Evolutionary conservation across 495 filamentous ascomycete species (phyloP).

Genomic region (Penicillium alfredii): DNA sequence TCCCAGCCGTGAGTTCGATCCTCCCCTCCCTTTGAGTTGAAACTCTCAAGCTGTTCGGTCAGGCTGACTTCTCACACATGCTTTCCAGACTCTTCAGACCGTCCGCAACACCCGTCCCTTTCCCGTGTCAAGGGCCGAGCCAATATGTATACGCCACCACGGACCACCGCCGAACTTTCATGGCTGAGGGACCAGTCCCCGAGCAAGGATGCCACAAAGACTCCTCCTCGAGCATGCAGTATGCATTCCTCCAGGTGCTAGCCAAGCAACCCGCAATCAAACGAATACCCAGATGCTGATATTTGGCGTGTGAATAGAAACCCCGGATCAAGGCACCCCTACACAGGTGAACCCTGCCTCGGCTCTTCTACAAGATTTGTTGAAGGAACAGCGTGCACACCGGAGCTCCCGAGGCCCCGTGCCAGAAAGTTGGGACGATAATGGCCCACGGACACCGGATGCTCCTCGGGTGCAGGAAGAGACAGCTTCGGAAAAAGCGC

Average conservation of each 20-base stretch:
- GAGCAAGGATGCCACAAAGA: slow-evolving; percentile 11
- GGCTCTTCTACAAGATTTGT: slow-evolving; percentile 38
- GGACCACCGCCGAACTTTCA: slow-evolving; percentile 25
- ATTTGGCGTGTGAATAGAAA: slow-evolving; percentile 14
- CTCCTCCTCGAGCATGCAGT: slow-evolving; percentile 19
- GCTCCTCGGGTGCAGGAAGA: slow-evolving; percentile 29
- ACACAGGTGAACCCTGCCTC: slow-evolving; percentile 42
- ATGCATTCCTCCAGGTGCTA: slow-evolving; percentile 1
- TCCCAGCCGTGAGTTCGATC: slow-evolving; percentile 22
- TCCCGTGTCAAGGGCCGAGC: slow-evolving; percentile 32
- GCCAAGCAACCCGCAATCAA: neutral
- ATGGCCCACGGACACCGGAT: slow-evolving; percentile 26
- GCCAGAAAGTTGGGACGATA: slow-evolving; percentile 22
- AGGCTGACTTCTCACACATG: slow-evolving; percentile 7
- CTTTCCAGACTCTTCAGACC: slow-evolving; percentile 18
- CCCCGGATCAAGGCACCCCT: slow-evolving; percentile 23
- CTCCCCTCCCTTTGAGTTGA: slow-evolving; percentile 1
- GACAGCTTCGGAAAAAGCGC: slow-evolving; percentile 32
- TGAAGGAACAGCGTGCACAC: slow-evolving; percentile 44
- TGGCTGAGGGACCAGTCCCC: slow-evolving; percentile 35
- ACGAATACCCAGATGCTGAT: slow-evolving; percentile 8
- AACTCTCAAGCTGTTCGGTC: neutral
- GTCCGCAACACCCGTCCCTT: slow-evolving; percentile 31
- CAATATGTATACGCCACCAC: slow-evolving; percentile 36
- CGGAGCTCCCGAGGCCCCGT: slow-evolving; percentile 27